These are phyloP conservation scores for Scortechinia acanthostroma DNA, from an alignment of 2,329 filamentous ascomycete genomes.

Conservation along the genomic window DNA sequence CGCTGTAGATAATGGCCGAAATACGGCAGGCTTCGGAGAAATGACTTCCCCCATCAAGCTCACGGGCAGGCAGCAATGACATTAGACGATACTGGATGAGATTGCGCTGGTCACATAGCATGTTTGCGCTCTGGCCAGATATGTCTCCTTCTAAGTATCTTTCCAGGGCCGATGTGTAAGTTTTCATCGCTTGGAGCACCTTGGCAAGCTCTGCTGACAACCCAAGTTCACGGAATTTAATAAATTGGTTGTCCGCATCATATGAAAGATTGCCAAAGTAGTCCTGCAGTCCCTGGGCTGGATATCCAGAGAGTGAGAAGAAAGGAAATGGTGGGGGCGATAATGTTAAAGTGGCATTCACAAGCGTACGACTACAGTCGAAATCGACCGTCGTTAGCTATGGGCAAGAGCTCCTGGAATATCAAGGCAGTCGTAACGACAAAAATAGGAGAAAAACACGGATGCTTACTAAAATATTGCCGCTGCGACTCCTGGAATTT, in stretches of 20 bases:
- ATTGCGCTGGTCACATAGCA: not conserved
- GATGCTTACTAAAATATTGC: not conserved
- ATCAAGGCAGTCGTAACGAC: too few relatives aligned
- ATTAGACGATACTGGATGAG: conserved; percentile 1
- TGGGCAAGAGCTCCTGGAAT: too few relatives aligned
- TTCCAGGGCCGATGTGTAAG: not conserved
- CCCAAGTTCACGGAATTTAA: too few relatives aligned
- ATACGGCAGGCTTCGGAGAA: not conserved
- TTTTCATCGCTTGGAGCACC: not conserved
- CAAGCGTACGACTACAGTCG: not conserved
- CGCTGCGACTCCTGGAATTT: not conserved
- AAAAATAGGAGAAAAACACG: too few relatives aligned
- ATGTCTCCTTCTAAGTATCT: not conserved
- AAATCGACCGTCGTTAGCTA: too few relatives aligned
- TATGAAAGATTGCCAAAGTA: too few relatives aligned
- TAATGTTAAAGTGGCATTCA: not conserved
- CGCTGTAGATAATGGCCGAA: not conserved
- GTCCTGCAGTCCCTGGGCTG: too few relatives aligned
- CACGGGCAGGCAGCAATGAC: not conserved
- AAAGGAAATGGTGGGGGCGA: not conserved
- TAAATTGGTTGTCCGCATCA: too few relatives aligned
- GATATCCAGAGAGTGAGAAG: not conserved
- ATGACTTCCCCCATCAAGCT: not conserved
- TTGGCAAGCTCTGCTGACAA: too few relatives aligned
- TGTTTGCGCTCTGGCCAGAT: not conserved